These are phyloP conservation scores for Straminergon stramineum DNA, from an alignment of 225 moss, liverwort and hornwort species.

Conservation along the genomic window DNA sequence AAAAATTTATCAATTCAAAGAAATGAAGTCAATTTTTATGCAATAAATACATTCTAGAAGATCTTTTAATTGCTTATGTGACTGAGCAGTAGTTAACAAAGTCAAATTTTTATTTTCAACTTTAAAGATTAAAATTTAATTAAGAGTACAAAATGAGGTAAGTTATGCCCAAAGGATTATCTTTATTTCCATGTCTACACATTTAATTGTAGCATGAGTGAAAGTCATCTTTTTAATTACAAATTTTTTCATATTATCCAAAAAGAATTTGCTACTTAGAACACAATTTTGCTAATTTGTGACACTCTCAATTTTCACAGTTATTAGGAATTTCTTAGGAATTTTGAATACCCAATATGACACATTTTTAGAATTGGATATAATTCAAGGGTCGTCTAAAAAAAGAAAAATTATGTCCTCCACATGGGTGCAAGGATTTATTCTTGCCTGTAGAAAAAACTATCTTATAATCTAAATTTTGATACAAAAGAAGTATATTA, in stretches of 20 bases:
- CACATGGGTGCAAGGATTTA: fast-evolving
- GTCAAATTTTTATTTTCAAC: background rate
- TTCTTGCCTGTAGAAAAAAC: background rate
- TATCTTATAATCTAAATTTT: background rate
- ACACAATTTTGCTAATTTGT: background rate
- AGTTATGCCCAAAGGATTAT: fast-evolving
- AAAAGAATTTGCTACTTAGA: background rate
- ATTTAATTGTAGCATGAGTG: background rate
- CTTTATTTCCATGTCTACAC: background rate
- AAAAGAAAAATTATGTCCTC: background rate
- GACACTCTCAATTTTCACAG: fast-evolving
- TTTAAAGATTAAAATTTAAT: background rate
- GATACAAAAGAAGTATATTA: background rate
- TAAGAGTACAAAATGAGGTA: background rate
- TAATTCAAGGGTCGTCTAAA: background rate
- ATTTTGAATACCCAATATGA: background rate
- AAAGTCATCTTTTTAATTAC: background rate
- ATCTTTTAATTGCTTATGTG: background rate
- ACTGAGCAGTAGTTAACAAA: background rate
- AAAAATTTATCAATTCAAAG: background rate
- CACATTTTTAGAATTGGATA: background rate
- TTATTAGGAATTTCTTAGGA: background rate
- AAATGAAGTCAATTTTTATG: background rate
- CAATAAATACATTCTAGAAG: background rate
- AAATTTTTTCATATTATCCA: background rate